Evolutionary conservation across 2,329 filamentous ascomycete species (phyloP).

Genomic region (Phaeosphaeriaceae sp.): DNA sequence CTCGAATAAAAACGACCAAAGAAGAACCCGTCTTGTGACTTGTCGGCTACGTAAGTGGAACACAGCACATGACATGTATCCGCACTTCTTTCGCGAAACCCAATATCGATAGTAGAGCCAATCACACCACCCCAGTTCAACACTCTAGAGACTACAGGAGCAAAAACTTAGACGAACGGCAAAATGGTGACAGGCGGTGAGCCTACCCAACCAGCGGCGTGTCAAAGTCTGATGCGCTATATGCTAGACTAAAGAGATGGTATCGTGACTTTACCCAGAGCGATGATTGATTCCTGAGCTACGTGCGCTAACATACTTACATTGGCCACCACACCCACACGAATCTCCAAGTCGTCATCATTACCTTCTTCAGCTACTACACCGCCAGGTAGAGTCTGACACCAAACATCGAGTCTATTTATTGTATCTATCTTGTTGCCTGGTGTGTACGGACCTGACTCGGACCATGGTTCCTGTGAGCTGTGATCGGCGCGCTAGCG

Average conservation of each 20-base stretch:
- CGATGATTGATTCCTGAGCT: too few species aligned
- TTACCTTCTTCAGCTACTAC: too few species aligned
- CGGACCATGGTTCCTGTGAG: background rate
- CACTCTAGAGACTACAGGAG: background rate
- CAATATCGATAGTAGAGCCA: background rate
- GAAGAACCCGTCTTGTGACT: background rate
- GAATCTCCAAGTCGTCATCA: too few species aligned
- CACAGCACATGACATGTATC: background rate
- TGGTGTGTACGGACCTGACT: too few species aligned
- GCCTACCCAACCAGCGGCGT: background rate
- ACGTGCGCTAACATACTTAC: too few species aligned
- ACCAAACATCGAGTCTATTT: too few species aligned
- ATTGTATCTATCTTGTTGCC: too few species aligned
- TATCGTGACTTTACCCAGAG: too few species aligned
- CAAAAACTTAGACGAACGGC: background rate
- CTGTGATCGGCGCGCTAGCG: conserved; percentile 2
- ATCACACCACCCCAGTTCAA: background rate
- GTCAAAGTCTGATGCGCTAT: background rate
- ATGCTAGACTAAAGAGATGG: background rate
- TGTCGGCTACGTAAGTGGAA: background rate
- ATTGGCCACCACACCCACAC: too few species aligned
- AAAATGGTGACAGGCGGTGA: conserved; percentile 4
- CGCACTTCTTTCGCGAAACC: background rate
- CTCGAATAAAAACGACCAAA: too few species aligned
- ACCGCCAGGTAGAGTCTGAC: too few species aligned